Evolutionary conservation across 1,284 basidiomycete genomes (phyloP).

Genomic region (Blastosporella zonata): DNA sequence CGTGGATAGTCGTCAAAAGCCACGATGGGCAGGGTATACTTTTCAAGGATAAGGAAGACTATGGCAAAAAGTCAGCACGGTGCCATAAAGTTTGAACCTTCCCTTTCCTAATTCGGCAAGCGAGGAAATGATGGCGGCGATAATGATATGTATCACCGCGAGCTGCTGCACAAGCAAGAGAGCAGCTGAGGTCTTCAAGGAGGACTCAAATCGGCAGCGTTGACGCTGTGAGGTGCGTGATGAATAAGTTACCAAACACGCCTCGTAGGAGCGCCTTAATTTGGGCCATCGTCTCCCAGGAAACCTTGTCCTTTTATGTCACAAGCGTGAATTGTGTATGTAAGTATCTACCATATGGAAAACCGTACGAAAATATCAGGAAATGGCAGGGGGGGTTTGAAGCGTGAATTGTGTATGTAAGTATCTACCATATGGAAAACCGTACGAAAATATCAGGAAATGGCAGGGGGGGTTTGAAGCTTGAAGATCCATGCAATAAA

Average conservation of each 20-base stretch:
- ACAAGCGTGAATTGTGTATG: slow-evolving; percentile 1
- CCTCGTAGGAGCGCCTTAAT: too few relatives aligned
- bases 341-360: neutral
- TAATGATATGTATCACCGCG: neutral
- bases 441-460: too few relatives aligned
- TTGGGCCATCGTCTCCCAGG: slow-evolving; percentile 17
- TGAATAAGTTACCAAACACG: too few relatives aligned
- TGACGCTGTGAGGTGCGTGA: too few relatives aligned
- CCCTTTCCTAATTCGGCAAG: slow-evolving; percentile 19
- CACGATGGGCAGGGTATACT: slow-evolving; percentile 20
- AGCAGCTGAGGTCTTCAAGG: too few relatives aligned
- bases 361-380: too few relatives aligned
- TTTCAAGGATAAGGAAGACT: slow-evolving; percentile 2
- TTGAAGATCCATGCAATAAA: too few relatives aligned
- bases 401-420: neutral
- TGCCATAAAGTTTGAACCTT: slow-evolving; percentile 14
- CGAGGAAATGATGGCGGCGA: neutral
- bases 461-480: too few relatives aligned
- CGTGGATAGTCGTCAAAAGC: slow-evolving; percentile 17
- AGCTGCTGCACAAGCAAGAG: too few relatives aligned
- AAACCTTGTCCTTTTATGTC: slow-evolving; percentile 6
- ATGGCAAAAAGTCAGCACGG: slow-evolving; percentile 11
- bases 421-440: neutral
- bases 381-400: too few relatives aligned
- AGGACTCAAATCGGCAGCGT: too few relatives aligned